Conservation (phyloP, 352 stramenopile genomes). For the Phytophthora foliorum region DNA sequence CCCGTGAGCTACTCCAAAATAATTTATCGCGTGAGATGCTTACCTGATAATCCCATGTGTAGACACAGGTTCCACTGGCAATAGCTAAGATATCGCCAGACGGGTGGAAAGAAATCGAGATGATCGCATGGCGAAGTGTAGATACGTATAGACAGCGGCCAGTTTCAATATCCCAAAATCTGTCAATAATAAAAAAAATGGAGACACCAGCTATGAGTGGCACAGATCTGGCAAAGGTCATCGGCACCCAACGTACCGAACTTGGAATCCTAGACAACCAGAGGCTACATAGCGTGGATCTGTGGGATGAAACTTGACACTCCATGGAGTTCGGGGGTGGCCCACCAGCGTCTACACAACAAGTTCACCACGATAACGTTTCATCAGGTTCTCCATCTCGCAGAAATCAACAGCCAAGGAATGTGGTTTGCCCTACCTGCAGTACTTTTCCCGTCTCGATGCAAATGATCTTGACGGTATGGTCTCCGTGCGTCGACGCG, state of each 20-base stretch:
- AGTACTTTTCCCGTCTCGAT: conserved; percentile 89
- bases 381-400: conserved; percentile 15
- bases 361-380: not conserved
- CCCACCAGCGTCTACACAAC: conserved; percentile 79
- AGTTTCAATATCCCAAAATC: conserved; percentile 91
- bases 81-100: conserved; percentile 95
- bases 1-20: not conserved
- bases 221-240: not conserved
- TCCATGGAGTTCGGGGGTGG: conserved; percentile 95
- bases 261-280: conserved; percentile 97
- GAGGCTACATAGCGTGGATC: conserved; percentile 95
- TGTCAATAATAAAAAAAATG: conserved; percentile 20
- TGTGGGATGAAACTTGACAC: conserved; percentile 98
- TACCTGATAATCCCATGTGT: conserved; percentile 97
- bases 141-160: conserved; percentile 95
- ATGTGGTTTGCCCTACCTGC: conserved; percentile 50
- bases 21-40: conserved; percentile 38
- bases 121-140: conserved; percentile 95
- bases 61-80: conserved; percentile 94
- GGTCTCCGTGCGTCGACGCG: conserved; percentile 98
- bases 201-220: not conserved
- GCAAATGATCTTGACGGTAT: conserved; percentile 99
- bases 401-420: conserved; percentile 7
- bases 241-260: conserved; percentile 60
- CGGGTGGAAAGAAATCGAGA: conserved; percentile 97